These are phyloP conservation scores for Psilocybe mexicana DNA, from an alignment of 1,284 basidiomycete species.

Conservation along the genomic window DNA sequence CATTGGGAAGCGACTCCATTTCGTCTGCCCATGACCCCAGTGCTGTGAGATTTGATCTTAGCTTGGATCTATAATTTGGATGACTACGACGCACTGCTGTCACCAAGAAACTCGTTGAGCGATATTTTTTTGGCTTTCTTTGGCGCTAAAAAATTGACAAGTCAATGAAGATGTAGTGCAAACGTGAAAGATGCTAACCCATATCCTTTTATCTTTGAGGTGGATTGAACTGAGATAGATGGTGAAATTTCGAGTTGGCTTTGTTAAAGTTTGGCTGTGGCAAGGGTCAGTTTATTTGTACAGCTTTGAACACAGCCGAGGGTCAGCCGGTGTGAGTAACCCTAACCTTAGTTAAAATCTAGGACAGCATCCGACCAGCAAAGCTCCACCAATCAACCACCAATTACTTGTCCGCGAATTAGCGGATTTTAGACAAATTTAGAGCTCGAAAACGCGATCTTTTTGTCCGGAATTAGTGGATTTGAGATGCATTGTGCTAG, in stretches of 20 bases:
- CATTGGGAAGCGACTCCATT: conserved; percentile 86
- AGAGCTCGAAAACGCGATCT: too few species aligned
- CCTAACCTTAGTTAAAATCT: too few species aligned
- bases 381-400: too few species aligned
- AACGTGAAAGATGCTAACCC: conserved; percentile 11
- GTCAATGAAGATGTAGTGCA: background rate
- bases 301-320: too few species aligned
- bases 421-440: too few species aligned
- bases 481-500: too few species aligned
- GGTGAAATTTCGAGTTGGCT: conserved; percentile 19
- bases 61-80: conserved; percentile 16
- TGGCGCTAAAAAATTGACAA: conserved; percentile 51
- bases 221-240: conserved; percentile 1
- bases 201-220: conserved; percentile 12
- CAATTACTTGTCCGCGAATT: too few species aligned
- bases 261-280: conserved; percentile 18
- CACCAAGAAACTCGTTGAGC: conserved; percentile 86
- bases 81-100: conserved; percentile 57
- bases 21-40: conserved; percentile 97
- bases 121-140: conserved; percentile 92
- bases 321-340: too few species aligned
- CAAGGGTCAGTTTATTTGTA: conserved; percentile 4
- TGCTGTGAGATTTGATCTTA: conserved; percentile 40
- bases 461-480: too few species aligned
- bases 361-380: too few species aligned